Evolutionary conservation across 768 basidiomycete species (phyloP).

Genomic region (Peribolospora kevripleyi): DNA sequence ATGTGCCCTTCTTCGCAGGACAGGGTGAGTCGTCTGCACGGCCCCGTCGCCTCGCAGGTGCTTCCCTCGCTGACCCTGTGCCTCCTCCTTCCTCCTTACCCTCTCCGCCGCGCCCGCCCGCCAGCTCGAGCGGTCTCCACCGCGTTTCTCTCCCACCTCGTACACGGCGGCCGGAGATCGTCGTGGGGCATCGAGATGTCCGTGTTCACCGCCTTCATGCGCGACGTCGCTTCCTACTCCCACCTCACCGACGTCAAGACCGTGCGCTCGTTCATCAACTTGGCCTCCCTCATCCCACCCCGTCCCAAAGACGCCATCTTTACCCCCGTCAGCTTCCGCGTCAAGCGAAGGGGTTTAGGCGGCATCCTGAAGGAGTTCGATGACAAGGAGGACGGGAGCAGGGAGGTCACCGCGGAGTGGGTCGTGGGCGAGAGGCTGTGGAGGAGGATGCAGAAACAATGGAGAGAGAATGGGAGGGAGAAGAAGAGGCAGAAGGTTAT

Average conservation of each 20-base stretch:
- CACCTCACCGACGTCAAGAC: constrained; percentile 58
- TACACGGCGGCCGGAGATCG: constrained; percentile 68
- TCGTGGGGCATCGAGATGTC: constrained; percentile 94
- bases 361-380: constrained; percentile 62
- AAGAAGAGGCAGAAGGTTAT: constrained; percentile 44
- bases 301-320: constrained; percentile 68
- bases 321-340: constrained; percentile 77
- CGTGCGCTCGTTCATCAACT: constrained; percentile 41
- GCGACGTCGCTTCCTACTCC: constrained; percentile 56
- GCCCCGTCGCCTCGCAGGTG: no score
- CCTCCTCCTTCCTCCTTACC: neutral
- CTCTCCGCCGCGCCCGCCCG: neutral
- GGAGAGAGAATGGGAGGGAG: neutral
- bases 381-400: constrained; percentile 40
- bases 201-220: constrained; percentile 41
- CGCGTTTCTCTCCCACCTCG: constrained; percentile 50
- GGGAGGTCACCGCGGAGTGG: constrained; percentile 87
- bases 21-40: constrained; percentile 8
- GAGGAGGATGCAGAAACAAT: constrained; percentile 41
- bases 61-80: neutral
- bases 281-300: constrained; percentile 58
- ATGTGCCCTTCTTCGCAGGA: constrained; percentile 11
- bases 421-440: constrained; percentile 80
- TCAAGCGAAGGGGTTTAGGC: constrained; percentile 41
- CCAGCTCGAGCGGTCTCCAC: constrained; percentile 28